A percentile compares a stretch with the other conserved stretches of the same genome.
Evolutionary conservation across 768 basidiomycete genomes (phyloP).

Genomic region (Sarcomyxa edulis): DNA sequence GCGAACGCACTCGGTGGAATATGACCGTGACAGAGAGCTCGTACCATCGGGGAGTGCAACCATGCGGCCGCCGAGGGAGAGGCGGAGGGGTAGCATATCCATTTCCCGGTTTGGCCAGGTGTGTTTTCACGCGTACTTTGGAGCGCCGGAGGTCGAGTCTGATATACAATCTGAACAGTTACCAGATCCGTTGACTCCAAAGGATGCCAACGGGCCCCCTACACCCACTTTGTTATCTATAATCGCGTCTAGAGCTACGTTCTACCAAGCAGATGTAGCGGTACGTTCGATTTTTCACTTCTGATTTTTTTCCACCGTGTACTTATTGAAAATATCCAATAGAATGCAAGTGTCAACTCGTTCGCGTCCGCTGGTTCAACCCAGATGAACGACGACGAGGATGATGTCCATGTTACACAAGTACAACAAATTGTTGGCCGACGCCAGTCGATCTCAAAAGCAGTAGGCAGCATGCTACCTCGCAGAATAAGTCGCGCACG

Average conservation of each 20-base stretch:
- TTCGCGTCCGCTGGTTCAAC: slow-evolving; percentile 3
- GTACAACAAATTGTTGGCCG: neutral
- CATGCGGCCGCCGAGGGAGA: neutral
- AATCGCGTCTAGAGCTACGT: slow-evolving; percentile 1
- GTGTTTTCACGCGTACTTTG: neutral
- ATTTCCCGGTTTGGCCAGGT: slow-evolving; percentile 5
- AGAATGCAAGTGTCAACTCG: slow-evolving; percentile 3
- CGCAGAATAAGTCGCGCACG: slow-evolving; percentile 5
- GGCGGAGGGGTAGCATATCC: slow-evolving; percentile 6
- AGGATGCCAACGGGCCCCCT: no score
- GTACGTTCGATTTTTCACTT: neutral
- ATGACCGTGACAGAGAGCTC: neutral
- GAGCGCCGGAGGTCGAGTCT: slow-evolving; percentile 1
- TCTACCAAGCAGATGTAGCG: slow-evolving; percentile 4
- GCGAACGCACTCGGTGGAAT: no score
- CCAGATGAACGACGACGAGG: slow-evolving; percentile 1
- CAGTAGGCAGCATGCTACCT: slow-evolving; percentile 5
- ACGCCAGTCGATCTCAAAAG: slow-evolving; percentile 5
- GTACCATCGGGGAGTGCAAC: neutral
- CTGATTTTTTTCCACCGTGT: neutral
- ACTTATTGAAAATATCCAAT: neutral
- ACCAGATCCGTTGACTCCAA: no score
- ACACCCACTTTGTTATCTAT: neutral
- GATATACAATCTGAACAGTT: neutral
- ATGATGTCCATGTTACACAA: slow-evolving; percentile 3